Base-by-base conservation (phyloP, 805 yeast species). In the Peterozyma xylosa region DNA sequence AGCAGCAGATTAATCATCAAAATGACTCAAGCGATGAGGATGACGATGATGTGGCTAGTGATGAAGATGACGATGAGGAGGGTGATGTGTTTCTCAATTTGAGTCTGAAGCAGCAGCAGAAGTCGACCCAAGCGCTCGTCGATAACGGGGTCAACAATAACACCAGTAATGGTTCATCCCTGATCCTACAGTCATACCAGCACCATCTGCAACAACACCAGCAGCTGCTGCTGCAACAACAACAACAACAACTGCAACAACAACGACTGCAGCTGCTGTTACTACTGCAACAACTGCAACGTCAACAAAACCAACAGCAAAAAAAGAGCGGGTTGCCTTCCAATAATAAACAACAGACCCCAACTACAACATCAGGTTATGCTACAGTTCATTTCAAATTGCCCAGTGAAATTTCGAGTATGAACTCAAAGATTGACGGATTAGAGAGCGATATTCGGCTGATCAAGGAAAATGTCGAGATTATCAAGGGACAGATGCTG, bases 341-440 rank as follows among this genome's bases (percentile, higher is more conserved):
- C 27, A 21, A 21, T 21, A 21, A 21, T 21, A 21, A 21, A 21
- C 27, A 21, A 7, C 27, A 21, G 27, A 21, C 27, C 7, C 27
- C 27, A 21, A 21, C 27, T 21, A 21, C 17, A 11, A 21, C 40
- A 13, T 32, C 41, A 11, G 35, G 35, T 15, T 33, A 32, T 16
- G 35, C 41, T 30, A 38, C 41, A 7, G 30, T 38, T 9, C 39
- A 41, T 13, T 36, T 42, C 37, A 42, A 42, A 32, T 5, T 42
- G 10, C 44, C 44, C 6, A 13, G 30, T 13, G 44, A 42, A 9
- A 11, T 37, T 11, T 13, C 13, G 10, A 16, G 5, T 13, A 17
- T 42, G 33, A 37, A 16, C n/a, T 16, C 11, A 11, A 36, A 30
- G 15, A 18, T 42, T 13, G 37, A 32, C 11, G 37, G 36, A 9